phyloP scores from a whole-genome alignment of 169 alveolate genomes.

The Plasmodium malariae region DNA sequence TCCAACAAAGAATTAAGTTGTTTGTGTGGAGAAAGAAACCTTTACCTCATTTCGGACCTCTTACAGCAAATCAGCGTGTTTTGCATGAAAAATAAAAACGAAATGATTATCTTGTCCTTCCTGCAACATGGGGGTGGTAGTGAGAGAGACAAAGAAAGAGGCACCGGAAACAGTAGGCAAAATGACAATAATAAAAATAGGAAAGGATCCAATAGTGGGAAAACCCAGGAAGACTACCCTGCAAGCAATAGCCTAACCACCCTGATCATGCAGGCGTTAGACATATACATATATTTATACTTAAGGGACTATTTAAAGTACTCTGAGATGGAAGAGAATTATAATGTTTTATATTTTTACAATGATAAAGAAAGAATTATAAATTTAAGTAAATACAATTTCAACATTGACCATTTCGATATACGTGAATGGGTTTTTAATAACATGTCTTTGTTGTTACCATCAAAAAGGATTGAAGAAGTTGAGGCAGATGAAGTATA shows the following conservation, averaged over 20 bases:
- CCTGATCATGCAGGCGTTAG: background rate
- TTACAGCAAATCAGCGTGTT: constrained; percentile 36
- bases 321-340: background rate
- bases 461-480: constrained; percentile 1
- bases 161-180: background rate
- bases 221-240: no score
- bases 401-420: constrained; percentile 17
- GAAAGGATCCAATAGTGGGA: background rate
- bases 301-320: constrained; percentile 28
- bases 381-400: constrained; percentile 13
- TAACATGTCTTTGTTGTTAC: constrained; percentile 29
- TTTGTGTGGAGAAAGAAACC: constrained; percentile 11
- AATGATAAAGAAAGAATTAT: constrained; percentile 23
- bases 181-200: background rate
- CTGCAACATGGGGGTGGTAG: background rate
- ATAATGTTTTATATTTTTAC: constrained; percentile 27
- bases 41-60: constrained; percentile 6
- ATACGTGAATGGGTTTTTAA: constrained; percentile 46
- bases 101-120: constrained; percentile 30
- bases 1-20: constrained; percentile 8
- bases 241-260: background rate
- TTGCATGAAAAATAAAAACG: constrained; percentile 12
- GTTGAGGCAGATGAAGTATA: no score
- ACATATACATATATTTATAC: constrained; percentile 34
- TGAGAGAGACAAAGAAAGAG: background rate